These are phyloP conservation scores for Phialophora chinensis DNA, from an alignment of 2,329 filamentous ascomycete genomes.

Conservation along the genomic window DNA sequence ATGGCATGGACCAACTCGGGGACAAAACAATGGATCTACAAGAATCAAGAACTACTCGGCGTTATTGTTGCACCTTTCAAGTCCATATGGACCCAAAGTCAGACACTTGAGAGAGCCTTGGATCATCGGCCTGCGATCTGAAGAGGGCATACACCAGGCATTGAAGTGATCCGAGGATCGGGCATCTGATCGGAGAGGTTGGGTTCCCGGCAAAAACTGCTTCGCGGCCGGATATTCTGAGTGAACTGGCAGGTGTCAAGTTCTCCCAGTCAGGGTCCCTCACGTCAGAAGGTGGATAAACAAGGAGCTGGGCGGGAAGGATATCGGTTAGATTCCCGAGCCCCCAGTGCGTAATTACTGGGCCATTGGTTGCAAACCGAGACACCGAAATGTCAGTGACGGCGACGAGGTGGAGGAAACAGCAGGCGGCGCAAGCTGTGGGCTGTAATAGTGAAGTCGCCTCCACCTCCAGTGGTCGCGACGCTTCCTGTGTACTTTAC, in stretches of 20 bases:
- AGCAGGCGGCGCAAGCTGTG: too few relatives aligned
- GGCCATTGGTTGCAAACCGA: not conserved
- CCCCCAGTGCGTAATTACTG: too few relatives aligned
- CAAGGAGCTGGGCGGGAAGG: not conserved
- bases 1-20: too few relatives aligned
- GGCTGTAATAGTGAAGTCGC: not conserved
- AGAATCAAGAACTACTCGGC: too few relatives aligned
- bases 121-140: too few relatives aligned
- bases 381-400: not conserved
- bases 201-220: not conserved
- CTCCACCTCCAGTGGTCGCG: not conserved
- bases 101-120: not conserved
- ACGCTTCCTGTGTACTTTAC: not conserved
- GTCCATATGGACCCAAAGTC: not conserved
- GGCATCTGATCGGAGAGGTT: not conserved
- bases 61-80: too few relatives aligned
- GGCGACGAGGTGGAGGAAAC: not conserved
- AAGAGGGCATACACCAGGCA: not conserved
- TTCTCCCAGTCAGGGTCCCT: not conserved
- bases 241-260: not conserved
- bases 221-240: not conserved
- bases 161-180: not conserved
- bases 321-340: not conserved
- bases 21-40: too few relatives aligned
- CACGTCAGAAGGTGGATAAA: not conserved